Conservation (phyloP, 2,329 filamentous ascomycete genomes). For the Diaporthe ilicicola region DNA sequence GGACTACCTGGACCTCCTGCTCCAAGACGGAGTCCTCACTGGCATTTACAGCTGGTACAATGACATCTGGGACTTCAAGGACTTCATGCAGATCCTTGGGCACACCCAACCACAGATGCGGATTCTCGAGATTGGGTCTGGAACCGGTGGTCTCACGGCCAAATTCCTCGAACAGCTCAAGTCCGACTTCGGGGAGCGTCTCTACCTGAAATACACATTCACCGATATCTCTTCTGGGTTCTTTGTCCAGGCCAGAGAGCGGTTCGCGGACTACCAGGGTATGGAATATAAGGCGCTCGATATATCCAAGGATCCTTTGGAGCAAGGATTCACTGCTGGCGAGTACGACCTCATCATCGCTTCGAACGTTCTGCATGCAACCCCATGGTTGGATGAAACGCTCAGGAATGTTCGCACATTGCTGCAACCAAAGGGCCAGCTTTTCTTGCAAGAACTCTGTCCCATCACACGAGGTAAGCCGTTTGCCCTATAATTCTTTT, state of each 20-base stretch:
- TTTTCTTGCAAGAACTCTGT: constrained; percentile 31
- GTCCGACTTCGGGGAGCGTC: background rate
- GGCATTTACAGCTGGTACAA: too few relatives aligned
- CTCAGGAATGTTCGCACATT: constrained; percentile 39
- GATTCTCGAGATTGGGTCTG: constrained; percentile 18
- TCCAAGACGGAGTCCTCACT: too few relatives aligned
- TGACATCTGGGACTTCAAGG: too few relatives aligned
- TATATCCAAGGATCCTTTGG: constrained; percentile 39
- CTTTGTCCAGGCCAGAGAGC: constrained; percentile 45
- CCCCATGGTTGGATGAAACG: constrained; percentile 35
- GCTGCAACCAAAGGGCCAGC: constrained; percentile 43
- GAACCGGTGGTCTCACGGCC: background rate
- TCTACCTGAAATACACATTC: constrained; percentile 45
- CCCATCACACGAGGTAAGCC: background rate
- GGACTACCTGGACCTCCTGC: too few relatives aligned
- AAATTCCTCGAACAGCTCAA: background rate
- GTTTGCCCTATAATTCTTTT: too few relatives aligned
- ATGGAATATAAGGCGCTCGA: constrained; percentile 42
- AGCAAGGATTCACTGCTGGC: constrained; percentile 42
- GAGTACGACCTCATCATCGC: constrained; percentile 44
- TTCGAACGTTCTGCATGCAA: constrained; percentile 43
- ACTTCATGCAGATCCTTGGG: background rate
- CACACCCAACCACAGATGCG: background rate
- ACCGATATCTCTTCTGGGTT: constrained; percentile 50
- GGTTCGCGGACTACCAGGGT: constrained; percentile 37